Percentiles rank a stretch among this genome's conserved stretches.
These are phyloP conservation scores for Gossypium anomalum DNA, from an alignment of 345 rosid genomes.

Conservation along the genomic window DNA sequence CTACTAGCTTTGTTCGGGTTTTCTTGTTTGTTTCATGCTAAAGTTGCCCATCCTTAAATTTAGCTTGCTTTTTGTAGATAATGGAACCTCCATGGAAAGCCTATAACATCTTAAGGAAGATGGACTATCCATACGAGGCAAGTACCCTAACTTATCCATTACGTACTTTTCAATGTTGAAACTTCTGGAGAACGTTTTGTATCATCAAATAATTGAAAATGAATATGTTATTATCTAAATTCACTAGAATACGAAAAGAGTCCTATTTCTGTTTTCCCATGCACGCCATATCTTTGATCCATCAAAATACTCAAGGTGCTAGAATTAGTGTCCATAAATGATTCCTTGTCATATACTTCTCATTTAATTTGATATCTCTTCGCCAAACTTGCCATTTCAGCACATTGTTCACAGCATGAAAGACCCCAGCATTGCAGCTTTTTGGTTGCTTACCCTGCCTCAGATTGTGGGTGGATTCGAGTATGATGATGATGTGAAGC, in stretches of 20 bases:
- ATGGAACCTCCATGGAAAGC: constrained; percentile 98
- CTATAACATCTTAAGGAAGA: constrained; percentile 67
- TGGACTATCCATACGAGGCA: constrained; percentile 95
- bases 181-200: background rate
- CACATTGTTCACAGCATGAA: constrained; percentile 94
- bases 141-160: constrained; percentile 19
- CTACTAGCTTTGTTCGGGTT: background rate
- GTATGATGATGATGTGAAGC: constrained; percentile 77
- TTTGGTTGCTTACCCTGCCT: constrained; percentile 89
- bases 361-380: constrained; percentile 9
- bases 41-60: constrained; percentile 3
- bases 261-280: background rate
- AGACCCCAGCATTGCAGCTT: constrained; percentile 92
- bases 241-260: background rate
- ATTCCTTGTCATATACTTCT: background rate
- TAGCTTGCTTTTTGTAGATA: constrained; percentile 43
- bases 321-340: background rate
- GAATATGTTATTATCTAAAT: background rate
- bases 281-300: background rate
- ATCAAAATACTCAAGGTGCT: background rate
- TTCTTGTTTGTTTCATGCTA: background rate
- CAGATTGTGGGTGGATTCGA: constrained; percentile 79
- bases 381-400: constrained; percentile 41
- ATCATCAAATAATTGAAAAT: constrained; percentile 3
- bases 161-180: background rate